Evolutionary conservation across 768 basidiomycete species (phyloP), one percentile per base, ranked within the genome.

Genomic region (Calvatia gigantea): DNA sequence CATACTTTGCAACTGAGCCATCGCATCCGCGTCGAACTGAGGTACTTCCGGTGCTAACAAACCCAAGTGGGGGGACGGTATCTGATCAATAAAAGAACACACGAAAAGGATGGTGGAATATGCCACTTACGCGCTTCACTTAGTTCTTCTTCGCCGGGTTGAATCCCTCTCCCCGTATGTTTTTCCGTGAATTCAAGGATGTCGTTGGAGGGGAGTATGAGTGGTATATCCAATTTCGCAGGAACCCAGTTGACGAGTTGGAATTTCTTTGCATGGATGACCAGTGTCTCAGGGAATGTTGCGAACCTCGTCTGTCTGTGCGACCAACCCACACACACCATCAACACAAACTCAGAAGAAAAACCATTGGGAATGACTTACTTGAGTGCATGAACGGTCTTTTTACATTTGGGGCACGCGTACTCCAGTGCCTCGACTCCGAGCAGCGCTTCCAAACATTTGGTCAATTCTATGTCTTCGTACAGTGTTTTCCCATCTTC

Each of bases 191-290:
- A 80, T 14, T 70, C 70, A 19, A 98, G 75, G 1, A 70, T 63
- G 39, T 85, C 79, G 3, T 76, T 74, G 2, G 72, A 61, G 0
- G 91, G 87, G 0, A 98, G 70, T 35, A 84, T 70, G 12, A 98
- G 70, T 0, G 96, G 94, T 31, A 98, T 91, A 59, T 97, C 96
- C 94, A 98, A 78, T 71, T 99, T 99, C 2, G 87, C 80, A 0
- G 97, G 97, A 1, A 99, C 92, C 97, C 97, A 98, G 61, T 94
- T 93, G 38, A 94, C 87, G 3, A 96, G 80, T 69, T 94, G 91
- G 75, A 97, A 98, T 63, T 96, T 96, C 66, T 90, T 91, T 39
- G 93, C 87, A 60, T 97, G 95, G 1, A 99, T 69, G 6, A 96
- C 85, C 0, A 98, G 78, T 1, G 93, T 83, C 9, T 94, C 81